Evolutionary conservation across 345 rosid genomes (phyloP).

Genomic region (Lepidium africanum): DNA sequence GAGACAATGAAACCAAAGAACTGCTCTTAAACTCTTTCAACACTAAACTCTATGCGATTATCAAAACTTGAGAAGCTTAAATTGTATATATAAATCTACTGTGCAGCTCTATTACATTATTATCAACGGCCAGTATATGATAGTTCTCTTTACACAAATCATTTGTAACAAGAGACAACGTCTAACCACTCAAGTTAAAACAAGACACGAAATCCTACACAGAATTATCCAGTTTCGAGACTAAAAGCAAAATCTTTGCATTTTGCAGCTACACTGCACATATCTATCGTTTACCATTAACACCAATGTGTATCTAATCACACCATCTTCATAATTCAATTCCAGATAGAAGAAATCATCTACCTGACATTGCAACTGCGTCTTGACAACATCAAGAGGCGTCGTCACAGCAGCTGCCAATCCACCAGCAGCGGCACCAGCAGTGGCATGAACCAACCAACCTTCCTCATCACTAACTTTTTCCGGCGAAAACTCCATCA

Average conservation of each 20-base stretch:
- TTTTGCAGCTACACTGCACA: not conserved
- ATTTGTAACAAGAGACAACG: not conserved
- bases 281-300: not conserved
- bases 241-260: not conserved
- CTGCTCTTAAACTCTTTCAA: not conserved
- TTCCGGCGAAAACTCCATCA: conserved; percentile 69
- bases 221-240: not conserved
- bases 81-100: not conserved
- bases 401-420: conserved; percentile 74
- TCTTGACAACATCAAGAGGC: conserved; percentile 89
- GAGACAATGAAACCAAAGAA: not conserved
- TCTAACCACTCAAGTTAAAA: not conserved
- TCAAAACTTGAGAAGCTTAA: not conserved
- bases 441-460: conserved; percentile 66
- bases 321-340: not conserved
- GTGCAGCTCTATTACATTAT: not conserved
- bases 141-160: not conserved
- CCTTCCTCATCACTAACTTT: conserved; percentile 57
- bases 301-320: not conserved
- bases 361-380: conserved; percentile 99
- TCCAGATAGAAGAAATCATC: not conserved
- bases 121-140: not conserved
- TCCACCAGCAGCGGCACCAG: conserved; percentile 90
- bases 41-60: not conserved
- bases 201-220: not conserved